Evolutionary conservation across 768 basidiomycete species (phyloP), one percentile per base, ranked within the genome.

Genomic region (Leucogyrophana mollusca): DNA sequence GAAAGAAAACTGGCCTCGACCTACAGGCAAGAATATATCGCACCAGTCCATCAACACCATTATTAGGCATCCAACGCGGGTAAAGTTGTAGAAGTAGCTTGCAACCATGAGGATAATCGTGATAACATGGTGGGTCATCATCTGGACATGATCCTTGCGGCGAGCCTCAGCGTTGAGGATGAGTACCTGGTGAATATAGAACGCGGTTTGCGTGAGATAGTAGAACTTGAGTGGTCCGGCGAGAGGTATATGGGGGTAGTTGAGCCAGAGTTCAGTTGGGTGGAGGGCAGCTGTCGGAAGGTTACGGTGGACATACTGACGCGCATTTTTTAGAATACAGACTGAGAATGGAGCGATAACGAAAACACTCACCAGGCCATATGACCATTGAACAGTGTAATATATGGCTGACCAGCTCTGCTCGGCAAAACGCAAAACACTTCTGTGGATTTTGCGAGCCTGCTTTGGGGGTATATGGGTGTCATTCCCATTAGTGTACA

Each of bases 61-160:
- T 49, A 96, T 83, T 37, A 93, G 71, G 55, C 87, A 90, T 13
- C 96, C 96, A 35, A 94, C 79, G 36, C 94, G 87, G 8, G 91
- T 95, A 61, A 84, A 86, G 67, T 94, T 87, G 62, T 76, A 80
- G 50, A 76, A 76, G 68, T 96, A 98, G 65, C 90, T 93, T 33
- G 73, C 58, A 25, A 74, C 66, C 69, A 97, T 82, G 51, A 99
- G 79, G 40, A 75, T 60, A 50, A 94, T 77, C 10, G 94, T 95
- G 54, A 98, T 87, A 56, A 95, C 61, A 63, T 99, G 96, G 71
- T 99, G 96, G 20, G 84, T 72, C 79, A 97, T 88, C 95, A 97
- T 97, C 68, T 97, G 95, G 56, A 74, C 72, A 66, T 97, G 92
- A 66, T 99, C 96, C 63, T 91, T 93, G 46, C 96, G 76, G 45